Percentiles rank a stretch among this genome's conserved stretches.
Conservation (phyloP, 148 eudicot genomes). For the Cornus kousa region DNA sequence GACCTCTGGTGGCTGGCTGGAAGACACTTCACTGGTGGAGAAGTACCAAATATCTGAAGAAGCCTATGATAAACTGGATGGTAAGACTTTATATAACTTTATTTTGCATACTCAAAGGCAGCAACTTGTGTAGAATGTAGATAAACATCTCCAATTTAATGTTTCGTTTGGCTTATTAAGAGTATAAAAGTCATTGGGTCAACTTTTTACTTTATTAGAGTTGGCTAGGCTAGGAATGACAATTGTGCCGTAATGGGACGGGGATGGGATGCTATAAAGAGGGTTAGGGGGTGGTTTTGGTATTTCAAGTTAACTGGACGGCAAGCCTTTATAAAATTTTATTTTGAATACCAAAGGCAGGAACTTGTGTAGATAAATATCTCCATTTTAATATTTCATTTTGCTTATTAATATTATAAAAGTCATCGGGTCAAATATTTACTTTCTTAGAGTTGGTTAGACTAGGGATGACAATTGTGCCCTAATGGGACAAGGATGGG, state of each 20-base stretch:
- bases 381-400: constrained; percentile 2
- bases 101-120: not conserved
- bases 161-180: not conserved
- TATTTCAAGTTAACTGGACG: constrained; percentile 43
- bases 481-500: not conserved
- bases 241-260: too few species aligned
- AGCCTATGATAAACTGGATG: constrained; percentile 72
- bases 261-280: too few species aligned
- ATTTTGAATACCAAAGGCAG: not conserved
- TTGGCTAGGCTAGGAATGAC: not conserved
- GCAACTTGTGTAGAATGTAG: not conserved
- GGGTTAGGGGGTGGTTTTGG: too few species aligned
- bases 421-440: not conserved
- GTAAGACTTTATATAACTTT: constrained; percentile 30
- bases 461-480: not conserved
- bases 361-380: not conserved
- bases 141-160: not conserved
- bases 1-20: constrained; percentile 95
- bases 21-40: constrained; percentile 87
- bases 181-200: not conserved
- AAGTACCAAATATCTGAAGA: constrained; percentile 91
- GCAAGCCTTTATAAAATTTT: constrained; percentile 29
- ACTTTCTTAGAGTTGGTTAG: not conserved
- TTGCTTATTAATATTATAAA: not conserved
- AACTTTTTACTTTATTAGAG: not conserved